Evolutionary conservation across 495 filamentous ascomycete species (phyloP).

Genomic region (Lichenothelia convexa): DNA sequence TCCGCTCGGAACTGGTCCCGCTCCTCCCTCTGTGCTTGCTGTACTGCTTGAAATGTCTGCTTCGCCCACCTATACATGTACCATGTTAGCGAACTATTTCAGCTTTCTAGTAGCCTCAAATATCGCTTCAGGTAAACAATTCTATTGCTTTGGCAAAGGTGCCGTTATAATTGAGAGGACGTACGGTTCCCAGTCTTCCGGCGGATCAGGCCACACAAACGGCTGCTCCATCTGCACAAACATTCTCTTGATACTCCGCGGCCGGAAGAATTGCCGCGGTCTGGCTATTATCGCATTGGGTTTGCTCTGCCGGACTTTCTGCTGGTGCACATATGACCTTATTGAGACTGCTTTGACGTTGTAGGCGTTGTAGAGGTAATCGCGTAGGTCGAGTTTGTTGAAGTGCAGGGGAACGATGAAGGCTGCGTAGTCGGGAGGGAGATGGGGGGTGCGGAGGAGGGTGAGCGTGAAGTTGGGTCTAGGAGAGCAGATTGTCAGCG

Average conservation of each 20-base stretch:
- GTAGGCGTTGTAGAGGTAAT: slow-evolving; percentile 71
- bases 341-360: slow-evolving; percentile 38
- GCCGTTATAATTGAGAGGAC: slow-evolving; percentile 12
- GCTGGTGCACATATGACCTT: slow-evolving; percentile 61
- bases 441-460: slow-evolving; percentile 50
- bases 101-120: background rate
- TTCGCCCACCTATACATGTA: slow-evolving; percentile 31
- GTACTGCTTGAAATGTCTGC: slow-evolving; percentile 23
- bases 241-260: slow-evolving; percentile 68
- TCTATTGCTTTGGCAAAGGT: background rate
- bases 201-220: slow-evolving; percentile 64
- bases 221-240: slow-evolving; percentile 66
- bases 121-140: background rate
- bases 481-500: slow-evolving; percentile 1
- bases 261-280: slow-evolving; percentile 31
- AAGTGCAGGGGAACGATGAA: slow-evolving; percentile 75
- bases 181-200: slow-evolving; percentile 36
- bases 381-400: slow-evolving; percentile 80
- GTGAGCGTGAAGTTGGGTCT: slow-evolving; percentile 67
- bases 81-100: background rate
- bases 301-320: slow-evolving; percentile 34
- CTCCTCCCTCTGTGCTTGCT: slow-evolving; percentile 18
- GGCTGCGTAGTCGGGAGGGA: slow-evolving; percentile 57
- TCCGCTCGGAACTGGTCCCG: slow-evolving; percentile 9
- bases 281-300: slow-evolving; percentile 7